phyloP scores from a whole-genome alignment of 2,329 filamentous ascomycete genomes.

The Monilinia polystroma region DNA sequence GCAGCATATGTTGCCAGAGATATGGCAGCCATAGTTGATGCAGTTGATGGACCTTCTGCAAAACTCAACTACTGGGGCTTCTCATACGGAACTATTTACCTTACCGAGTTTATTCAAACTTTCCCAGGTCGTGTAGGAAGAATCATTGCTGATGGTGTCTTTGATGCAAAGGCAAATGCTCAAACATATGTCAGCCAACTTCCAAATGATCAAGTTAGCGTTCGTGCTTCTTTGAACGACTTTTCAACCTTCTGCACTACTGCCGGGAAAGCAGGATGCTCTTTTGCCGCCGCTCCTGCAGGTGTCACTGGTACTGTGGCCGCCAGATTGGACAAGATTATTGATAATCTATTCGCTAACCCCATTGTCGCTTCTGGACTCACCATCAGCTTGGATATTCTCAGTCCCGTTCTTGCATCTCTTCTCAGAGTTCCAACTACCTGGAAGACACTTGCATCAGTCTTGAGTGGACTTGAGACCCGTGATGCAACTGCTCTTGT shows the following conservation, averaged over 20 bases:
- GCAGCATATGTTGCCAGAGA: slow-evolving; percentile 29
- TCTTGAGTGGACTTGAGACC: slow-evolving; percentile 21
- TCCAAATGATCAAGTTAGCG: slow-evolving; percentile 26
- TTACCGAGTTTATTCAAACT: slow-evolving; percentile 46
- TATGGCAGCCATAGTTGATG: slow-evolving; percentile 28
- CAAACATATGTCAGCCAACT: slow-evolving; percentile 25
- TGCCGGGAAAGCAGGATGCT: slow-evolving; percentile 21
- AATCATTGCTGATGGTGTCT: slow-evolving; percentile 40
- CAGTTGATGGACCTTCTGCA: slow-evolving; percentile 6
- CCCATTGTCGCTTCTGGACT: slow-evolving; percentile 11
- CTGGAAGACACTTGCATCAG: slow-evolving; percentile 12
- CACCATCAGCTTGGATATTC: neutral
- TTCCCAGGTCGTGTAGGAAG: slow-evolving; percentile 45
- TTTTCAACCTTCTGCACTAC: slow-evolving; percentile 25
- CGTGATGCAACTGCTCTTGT: slow-evolving; percentile 18
- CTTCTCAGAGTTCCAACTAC: slow-evolving; percentile 18
- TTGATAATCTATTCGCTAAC: neutral
- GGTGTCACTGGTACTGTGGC: slow-evolving; percentile 1
- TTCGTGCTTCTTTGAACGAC: slow-evolving; percentile 25
- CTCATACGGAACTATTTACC: slow-evolving; percentile 49
- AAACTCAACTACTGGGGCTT: slow-evolving; percentile 50
- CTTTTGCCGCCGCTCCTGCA: slow-evolving; percentile 7
- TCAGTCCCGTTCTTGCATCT: slow-evolving; percentile 1
- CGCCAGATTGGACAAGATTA: neutral
- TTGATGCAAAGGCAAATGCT: slow-evolving; percentile 44